Base-by-base conservation (phyloP, 257 asterid species). In the Scutellaria barbata region DNA sequence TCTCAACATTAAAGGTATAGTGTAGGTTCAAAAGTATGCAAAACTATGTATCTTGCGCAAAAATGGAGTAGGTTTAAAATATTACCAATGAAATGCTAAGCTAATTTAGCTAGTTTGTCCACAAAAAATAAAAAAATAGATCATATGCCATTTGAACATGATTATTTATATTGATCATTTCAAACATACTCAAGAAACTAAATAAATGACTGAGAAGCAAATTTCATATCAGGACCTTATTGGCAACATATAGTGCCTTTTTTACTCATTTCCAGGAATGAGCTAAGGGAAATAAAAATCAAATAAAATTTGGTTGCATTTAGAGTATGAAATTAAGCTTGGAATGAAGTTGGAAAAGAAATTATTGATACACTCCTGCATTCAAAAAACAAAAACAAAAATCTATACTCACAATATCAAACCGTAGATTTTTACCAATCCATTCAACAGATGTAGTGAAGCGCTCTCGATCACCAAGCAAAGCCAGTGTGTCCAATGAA, bases 401-500 rank as follows among this genome's bases (percentile, higher is more conserved):
- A 73, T 60, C 69, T 74, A 53, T 89, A 94, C 99, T 94, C 98
- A 94, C 98, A 88, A 92, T 94, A 90, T 94, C 99, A 84, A 91
- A 94, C 80, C 88, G 96, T 74, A 94, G 90, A 82, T 89, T 88
- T 91, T 89, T 91, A 91, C 98, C 96, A 83, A 94, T 89, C 99
- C 99, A 94, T 83, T 91, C 99, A 82, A 94, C 96, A 63, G 99
- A 94, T 18, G 92, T 10, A 30, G 88, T 46, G 71, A 94, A 94
- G 65, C 84, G 86, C 72, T 89, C 96, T 55, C 76, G 85, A 74
- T 94, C 99, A 46, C 98, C 99, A 81, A 94, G 96, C 85, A 94
- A 85, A 72, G 93, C 99, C 83, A 94, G 80, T 40, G 96, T 94
- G 85, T 94, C 99, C 75, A 94, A 82, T 0, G 98, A 92, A 80